Base-by-base conservation (phyloP, 2,329 filamentous ascomycete genomes). In the Lecanicillium sp. region DNA sequence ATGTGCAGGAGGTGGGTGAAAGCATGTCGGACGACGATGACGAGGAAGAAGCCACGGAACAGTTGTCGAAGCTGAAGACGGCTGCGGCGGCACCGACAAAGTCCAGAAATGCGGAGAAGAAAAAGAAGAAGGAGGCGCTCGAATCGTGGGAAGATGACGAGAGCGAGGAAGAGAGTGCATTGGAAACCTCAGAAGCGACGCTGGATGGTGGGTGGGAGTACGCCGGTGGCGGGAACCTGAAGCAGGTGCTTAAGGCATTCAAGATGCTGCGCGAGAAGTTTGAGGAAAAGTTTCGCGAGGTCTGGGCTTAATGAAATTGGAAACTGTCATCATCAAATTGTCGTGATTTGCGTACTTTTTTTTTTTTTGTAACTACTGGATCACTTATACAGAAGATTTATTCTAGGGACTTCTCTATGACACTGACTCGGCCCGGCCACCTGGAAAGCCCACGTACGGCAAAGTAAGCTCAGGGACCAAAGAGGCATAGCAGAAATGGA, bases 281-380 rank as follows among this genome's bases (percentile, higher is more conserved):
- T 60, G 75, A 83, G 53, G 69, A 71, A 37, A 86, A 83, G 67
- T 86, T 86, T 63, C 70, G 60, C 58, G 74, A 74, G 56, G 74
- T 77, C 57, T 82, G 78, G 77, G 75, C 79, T 60, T 83, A 63
- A 61, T 29, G 30, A n/a, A n/a, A n/a, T n/a, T n/a, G n/a, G n/a
- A n/a, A n/a, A n/a, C n/a, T n/a, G n/a, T n/a, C n/a, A n/a, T n/a
- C n/a, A n/a, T n/a, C n/a, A n/a, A n/a, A n/a, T n/a, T n/a, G n/a
- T n/a, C n/a, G n/a, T n/a, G n/a, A n/a, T n/a, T n/a, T n/a, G n/a
- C n/a, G n/a, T n/a, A n/a, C n/a, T n/a, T n/a, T n/a, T n/a, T n/a
- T n/a, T n/a, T n/a, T n/a, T n/a, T n/a, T n/a, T n/a, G n/a, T n/a
- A n/a, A n/a, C n/a, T n/a, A n/a, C n/a, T n/a, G n/a, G n/a, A n/a